Evolutionary conservation across 2,329 filamentous ascomycete species (phyloP), one percentile per base, ranked within the genome.

Genomic region (Diaporthe citriasiana): DNA sequence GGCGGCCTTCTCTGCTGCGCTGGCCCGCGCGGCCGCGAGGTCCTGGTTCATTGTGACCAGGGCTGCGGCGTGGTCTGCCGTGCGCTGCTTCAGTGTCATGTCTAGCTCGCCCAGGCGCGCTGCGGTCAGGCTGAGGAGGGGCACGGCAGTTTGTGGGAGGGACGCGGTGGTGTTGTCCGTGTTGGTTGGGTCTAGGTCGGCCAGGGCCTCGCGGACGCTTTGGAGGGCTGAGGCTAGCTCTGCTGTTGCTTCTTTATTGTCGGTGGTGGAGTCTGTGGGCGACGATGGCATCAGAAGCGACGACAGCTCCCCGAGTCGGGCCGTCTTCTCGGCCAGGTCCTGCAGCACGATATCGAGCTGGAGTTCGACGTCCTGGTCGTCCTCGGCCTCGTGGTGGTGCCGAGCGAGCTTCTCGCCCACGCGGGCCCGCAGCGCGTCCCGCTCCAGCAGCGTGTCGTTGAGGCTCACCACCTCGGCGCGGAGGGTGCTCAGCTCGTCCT

Each of bases 271-370:
- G 33, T 55, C n/a, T 12, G 35, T 13, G 9, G 50, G n/a, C 13
- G 57, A 9, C 22, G 57, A 9, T 33, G 45, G 19, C 15, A 70
- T 53, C 19, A 56, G 27, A 6, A 75, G 45, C 3, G 71, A 55
- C 3, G 66, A 57, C 27, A 75, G 53, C 30, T 51, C 72, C 1
- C 22, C 45, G 17, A 75, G 71, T 17, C 69, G 60, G 15, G 47
- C 57, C 7, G 68, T 74, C 60, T 74, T 75, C 19, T 74, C 74
- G 17, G 47, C 55, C 15, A 74, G 68, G 38, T 73, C 73, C 72
- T 75, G 74, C 33, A 74, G 53, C 47, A 74, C 55, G 5, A 75
- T 75, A 33, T 75, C 74, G 17, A 72, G 70, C 25, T 75, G 74
- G 15, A 75, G 68, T 12, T 69, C 66, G 15, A 74, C 33, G 25